phyloP scores from a whole-genome alignment of 129 eudicot species.

The Flaveria bidentis region DNA sequence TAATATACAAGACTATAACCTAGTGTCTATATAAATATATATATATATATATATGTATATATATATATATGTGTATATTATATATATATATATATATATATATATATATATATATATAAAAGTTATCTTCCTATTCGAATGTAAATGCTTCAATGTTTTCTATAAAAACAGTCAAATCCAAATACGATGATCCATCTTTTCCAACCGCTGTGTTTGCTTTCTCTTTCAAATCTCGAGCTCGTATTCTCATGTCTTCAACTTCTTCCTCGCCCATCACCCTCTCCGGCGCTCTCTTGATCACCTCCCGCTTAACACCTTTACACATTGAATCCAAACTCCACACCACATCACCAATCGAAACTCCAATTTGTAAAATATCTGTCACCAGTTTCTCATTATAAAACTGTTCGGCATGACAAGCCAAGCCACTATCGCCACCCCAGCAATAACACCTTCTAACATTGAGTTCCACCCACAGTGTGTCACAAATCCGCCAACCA shows the following conservation, averaged over 20 bases:
- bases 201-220: slow-evolving; percentile 38
- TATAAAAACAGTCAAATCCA: slow-evolving; percentile 32
- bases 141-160: too few species aligned
- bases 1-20: too few species aligned
- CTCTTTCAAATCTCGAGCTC: slow-evolving; percentile 41
- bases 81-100: too few species aligned
- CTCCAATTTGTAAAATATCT: slow-evolving; percentile 46
- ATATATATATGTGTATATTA: too few species aligned
- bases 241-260: slow-evolving; percentile 45
- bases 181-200: slow-evolving; percentile 56
- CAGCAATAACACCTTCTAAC: too few species aligned
- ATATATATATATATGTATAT: too few species aligned
- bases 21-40: too few species aligned
- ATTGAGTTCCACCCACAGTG: too few species aligned
- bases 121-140: too few species aligned
- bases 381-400: slow-evolving; percentile 54
- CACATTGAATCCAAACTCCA: slow-evolving; percentile 28
- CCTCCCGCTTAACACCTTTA: slow-evolving; percentile 40
- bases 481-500: too few species aligned
- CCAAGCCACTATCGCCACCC: slow-evolving; percentile 34
- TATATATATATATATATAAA: too few species aligned
- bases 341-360: slow-evolving; percentile 44
- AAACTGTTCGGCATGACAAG: slow-evolving; percentile 59
- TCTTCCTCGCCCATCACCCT: slow-evolving; percentile 43
- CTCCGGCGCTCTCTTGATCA: slow-evolving; percentile 39